Conservation (phyloP, 352 stramenopile genomes). For the Phytophthora europaea region DNA sequence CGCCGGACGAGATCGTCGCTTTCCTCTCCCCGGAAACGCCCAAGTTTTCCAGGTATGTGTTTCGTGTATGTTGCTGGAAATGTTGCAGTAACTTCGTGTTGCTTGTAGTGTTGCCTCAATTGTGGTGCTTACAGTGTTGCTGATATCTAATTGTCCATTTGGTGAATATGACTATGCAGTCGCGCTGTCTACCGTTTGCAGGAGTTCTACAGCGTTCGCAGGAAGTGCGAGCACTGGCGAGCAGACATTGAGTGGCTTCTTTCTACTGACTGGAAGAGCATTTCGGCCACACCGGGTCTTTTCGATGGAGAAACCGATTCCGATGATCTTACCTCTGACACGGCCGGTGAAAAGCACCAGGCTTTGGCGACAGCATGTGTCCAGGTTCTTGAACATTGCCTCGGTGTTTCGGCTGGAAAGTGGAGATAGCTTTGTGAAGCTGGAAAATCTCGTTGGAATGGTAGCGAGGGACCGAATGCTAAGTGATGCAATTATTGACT, state of each 20-base stretch:
- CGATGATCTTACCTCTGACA: neutral
- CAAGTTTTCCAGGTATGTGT: too few relatives aligned
- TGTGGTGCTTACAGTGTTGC: neutral
- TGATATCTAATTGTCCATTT: too few relatives aligned
- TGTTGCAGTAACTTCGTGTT: constrained; percentile 11
- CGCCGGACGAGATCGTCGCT: too few relatives aligned
- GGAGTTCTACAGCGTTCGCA: constrained; percentile 12
- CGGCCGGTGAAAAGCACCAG: neutral
- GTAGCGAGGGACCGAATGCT: constrained; percentile 7
- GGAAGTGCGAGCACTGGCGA: neutral
- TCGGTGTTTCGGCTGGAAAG: neutral
- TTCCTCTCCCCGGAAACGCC: too few relatives aligned
- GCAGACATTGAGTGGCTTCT: constrained; percentile 1
- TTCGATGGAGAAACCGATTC: constrained; percentile 10
- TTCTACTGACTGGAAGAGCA: neutral
- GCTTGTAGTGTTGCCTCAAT: constrained; percentile 1
- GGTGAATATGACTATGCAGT: neutral
- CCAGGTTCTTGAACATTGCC: neutral
- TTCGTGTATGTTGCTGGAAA: constrained; percentile 5
- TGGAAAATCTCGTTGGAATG: constrained; percentile 15
- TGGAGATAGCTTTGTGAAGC: neutral
- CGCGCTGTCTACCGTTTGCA: neutral
- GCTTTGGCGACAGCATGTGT: neutral
- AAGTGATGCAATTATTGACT: too few relatives aligned
- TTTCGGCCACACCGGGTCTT: neutral